phyloP scores from a whole-genome alignment of 192 early-diverging fungal genomes.

The Oehlia diaphana region DNA sequence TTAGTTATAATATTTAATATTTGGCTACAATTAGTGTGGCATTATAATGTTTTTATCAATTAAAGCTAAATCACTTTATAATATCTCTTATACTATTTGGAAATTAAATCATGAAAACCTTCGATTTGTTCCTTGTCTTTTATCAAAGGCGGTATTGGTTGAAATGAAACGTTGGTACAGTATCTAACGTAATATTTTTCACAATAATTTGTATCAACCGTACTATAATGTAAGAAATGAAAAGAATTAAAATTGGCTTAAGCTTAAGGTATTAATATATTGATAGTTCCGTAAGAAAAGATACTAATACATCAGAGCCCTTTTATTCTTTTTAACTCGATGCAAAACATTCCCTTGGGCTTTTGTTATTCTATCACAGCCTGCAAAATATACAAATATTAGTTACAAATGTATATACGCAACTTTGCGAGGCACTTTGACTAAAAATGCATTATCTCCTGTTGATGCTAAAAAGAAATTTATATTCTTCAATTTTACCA shows the following conservation, averaged over 20 bases:
- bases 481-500: conserved; percentile 38
- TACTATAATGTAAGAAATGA: conserved; percentile 1
- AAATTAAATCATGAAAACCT: conserved; percentile 49
- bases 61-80: conserved; percentile 37
- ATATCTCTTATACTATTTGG: conserved; percentile 35
- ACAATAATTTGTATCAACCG: conserved; percentile 43
- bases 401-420: conserved; percentile 43
- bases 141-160: conserved; percentile 47
- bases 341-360: too few relatives aligned
- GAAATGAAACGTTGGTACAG: conserved; percentile 30
- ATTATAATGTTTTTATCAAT: conserved; percentile 47
- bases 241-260: conserved; percentile 20
- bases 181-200: conserved; percentile 33
- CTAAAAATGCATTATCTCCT: conserved; percentile 30
- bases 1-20: conserved; percentile 43
- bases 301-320: too few relatives aligned
- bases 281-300: too few relatives aligned
- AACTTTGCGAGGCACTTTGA: conserved; percentile 35
- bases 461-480: conserved; percentile 37
- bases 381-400: too few relatives aligned
- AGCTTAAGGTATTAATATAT: not conserved
- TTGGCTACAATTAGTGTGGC: conserved; percentile 18
- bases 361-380: too few relatives aligned
- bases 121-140: conserved; percentile 17
- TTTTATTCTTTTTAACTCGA: too few relatives aligned